Conservation (phyloP, 768 basidiomycete genomes). For the Wakefieldia striispora region DNA sequence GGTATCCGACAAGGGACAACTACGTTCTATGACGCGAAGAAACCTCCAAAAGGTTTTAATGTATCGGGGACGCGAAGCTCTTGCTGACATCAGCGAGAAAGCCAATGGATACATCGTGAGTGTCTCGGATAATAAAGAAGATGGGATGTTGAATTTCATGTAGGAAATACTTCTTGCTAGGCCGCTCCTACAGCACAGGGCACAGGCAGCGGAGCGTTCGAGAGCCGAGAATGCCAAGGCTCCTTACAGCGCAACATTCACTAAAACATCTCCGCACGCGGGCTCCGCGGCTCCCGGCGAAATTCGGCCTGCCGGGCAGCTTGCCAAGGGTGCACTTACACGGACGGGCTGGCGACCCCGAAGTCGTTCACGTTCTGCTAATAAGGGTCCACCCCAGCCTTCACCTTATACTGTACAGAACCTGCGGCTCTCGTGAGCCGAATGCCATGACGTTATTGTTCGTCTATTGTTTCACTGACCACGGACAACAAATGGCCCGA, state of each 20-base stretch:
- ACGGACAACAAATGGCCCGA: slow-evolving; percentile 5
- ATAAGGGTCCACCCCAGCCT: slow-evolving; percentile 9
- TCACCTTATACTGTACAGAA: slow-evolving; percentile 19
- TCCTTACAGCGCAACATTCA: slow-evolving; percentile 23
- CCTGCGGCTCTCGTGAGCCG: slow-evolving; percentile 18
- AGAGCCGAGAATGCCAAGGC: slow-evolving; percentile 28
- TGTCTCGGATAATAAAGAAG: slow-evolving; percentile 7
- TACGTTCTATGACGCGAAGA: slow-evolving; percentile 68
- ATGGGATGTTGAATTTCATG: slow-evolving; percentile 8
- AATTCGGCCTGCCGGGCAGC: slow-evolving; percentile 48
- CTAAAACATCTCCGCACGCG: slow-evolving; percentile 35
- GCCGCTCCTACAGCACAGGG: slow-evolving; percentile 50
- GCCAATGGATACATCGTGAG: slow-evolving; percentile 67
- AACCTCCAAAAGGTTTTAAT: slow-evolving; percentile 73
- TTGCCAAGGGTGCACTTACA: slow-evolving; percentile 55
- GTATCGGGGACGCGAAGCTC: slow-evolving; percentile 50
- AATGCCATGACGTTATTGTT: background rate
- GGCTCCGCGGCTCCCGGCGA: slow-evolving; percentile 62
- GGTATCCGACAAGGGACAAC: slow-evolving; percentile 36
- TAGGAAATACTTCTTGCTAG: slow-evolving; percentile 70
- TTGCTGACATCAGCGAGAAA: slow-evolving; percentile 50
- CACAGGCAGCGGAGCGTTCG: slow-evolving; percentile 36
- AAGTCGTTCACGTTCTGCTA: slow-evolving; percentile 15
- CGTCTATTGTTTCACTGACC: slow-evolving; percentile 12
- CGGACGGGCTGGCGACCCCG: slow-evolving; percentile 26